Evolutionary conservation across 495 filamentous ascomycete species (phyloP), one percentile per base, ranked within the genome.

Genomic region (Lindgomyces ingoldianus): DNA sequence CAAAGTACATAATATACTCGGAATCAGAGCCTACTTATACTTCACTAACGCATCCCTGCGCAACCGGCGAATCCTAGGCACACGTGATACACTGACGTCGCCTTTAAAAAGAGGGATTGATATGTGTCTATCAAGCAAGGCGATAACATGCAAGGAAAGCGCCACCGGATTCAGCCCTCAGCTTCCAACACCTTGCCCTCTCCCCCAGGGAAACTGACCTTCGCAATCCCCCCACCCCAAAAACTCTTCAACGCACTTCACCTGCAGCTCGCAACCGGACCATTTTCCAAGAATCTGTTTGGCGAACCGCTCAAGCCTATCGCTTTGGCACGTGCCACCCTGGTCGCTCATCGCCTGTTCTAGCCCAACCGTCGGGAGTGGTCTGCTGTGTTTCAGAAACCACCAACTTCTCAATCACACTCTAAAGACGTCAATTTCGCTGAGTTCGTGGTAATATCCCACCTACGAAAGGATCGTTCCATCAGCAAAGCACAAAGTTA

Each of bases 311-410:
- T 14, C 21, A 18, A 49, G 27, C 54, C 45, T 39, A 44, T 64
- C 51, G 29, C 11, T 14, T 25, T 29, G 41, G 53, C 62, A 64
- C 62, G 53, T 64, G 62, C 30, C 27, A 64, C 33, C 52, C 61
- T 21, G 2, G 50, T 53, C 50, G 12, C 6, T 19, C 39, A 16
- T 4, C 54, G 19, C 14, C 24, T 47, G 14, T 42, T 39, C 39
- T 45, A 57, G 11, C 45, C 10, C 11, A 12, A 48, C 19, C 45
- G 45, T 45, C 25, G 42, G 26, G 22, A 55, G 49, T 18, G n/a
- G 16, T 18, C 44, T 27, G 11, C 4, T 27, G 48, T 27, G n/a
- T 27, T 53, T 25, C 8, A 19, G 30, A 21, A 29, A 42, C 52
- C 29, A 41, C 27, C 19, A 3, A 11, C 36, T 21, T 16, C 8